Base-by-base conservation (phyloP, 768 basidiomycete species). In the Suillus variegatus region DNA sequence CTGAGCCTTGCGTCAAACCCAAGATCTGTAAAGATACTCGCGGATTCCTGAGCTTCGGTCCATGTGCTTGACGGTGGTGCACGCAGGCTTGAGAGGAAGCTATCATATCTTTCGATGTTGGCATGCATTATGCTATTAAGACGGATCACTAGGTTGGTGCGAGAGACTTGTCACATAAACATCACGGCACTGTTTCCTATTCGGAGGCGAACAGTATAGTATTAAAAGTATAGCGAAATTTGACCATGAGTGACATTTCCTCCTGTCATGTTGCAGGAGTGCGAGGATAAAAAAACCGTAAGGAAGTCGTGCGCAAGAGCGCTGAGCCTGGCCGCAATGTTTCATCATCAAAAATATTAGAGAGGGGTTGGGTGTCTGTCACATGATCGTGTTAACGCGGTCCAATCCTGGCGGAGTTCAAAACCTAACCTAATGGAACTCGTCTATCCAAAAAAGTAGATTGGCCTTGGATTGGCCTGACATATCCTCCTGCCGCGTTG, bases 41-140 rank as follows among this genome's bases (percentile, higher is more conserved):
- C 66, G 18, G 36, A 41, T 68, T 67, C 67, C 36, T 65, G 67
- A 22, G 54, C 61, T 22, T 43, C 20, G 25, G 60, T 40, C 66
- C 66, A 67, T n/a, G 22, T 40, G n/a, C 70, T 61, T 1, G 77
- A 75, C 40, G 75, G 69, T 32, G 73, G 63, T 28, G 18, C 25
- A n/a, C 77, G 69, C 6, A 83, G 70, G 14, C 70, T 69, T 10
- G 73, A 63, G 1, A 82, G 74, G 40, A 83, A 74, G 57, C 79
- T 76, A 58, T 81, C 77, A 72, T 83, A 82, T 74, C 75, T 44
- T 60, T 38, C 46, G 32, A 62, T 13, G 20, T 62, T 60, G 2
- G 58, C 5, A 40, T 16, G 7, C 56, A 57, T 40, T 14, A 6
- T 16, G 22, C 8, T 5, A 25, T 40, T 25, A 13, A 22, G 55